Percentiles rank a stretch among this genome's conserved stretches.
phyloP scores from a whole-genome alignment of 2,329 filamentous ascomycete genomes.

The Fusarium staphyleae region DNA sequence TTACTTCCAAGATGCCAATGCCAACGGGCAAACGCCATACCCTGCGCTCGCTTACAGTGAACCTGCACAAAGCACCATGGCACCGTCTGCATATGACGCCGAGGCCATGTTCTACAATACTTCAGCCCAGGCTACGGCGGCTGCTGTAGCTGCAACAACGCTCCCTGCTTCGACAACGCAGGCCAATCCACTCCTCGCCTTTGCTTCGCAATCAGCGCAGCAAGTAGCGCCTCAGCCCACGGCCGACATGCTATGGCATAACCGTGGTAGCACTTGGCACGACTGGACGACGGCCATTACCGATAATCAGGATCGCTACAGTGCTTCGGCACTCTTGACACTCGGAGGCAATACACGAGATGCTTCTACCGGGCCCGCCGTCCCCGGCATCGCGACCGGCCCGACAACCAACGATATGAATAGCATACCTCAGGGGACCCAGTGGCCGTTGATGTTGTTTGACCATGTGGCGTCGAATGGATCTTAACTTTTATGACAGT shows the following conservation, averaged over 20 bases:
- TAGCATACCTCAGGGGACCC: slow-evolving; percentile 40
- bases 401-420: slow-evolving; percentile 39
- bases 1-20: slow-evolving; percentile 41
- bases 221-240: slow-evolving; percentile 40
- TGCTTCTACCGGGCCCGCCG: slow-evolving; percentile 18
- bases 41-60: slow-evolving; percentile 43
- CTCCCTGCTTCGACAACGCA: slow-evolving; percentile 39
- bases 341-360: slow-evolving; percentile 48
- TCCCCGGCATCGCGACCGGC: slow-evolving; percentile 23
- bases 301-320: slow-evolving; percentile 58
- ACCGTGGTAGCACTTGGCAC: slow-evolving; percentile 57
- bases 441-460: slow-evolving; percentile 46
- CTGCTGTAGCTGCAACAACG: slow-evolving; percentile 31
- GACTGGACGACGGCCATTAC: slow-evolving; percentile 62
- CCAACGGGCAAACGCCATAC: slow-evolving; percentile 43
- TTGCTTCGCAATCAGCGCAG: slow-evolving; percentile 50
- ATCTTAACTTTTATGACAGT: slow-evolving; percentile 30
- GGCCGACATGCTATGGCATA: slow-evolving; percentile 46
- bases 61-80: slow-evolving; percentile 35
- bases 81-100: slow-evolving; percentile 37
- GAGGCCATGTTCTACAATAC: slow-evolving; percentile 44
- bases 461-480: slow-evolving; percentile 39
- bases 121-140: slow-evolving; percentile 30
- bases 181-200: slow-evolving; percentile 50
- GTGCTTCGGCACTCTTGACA: slow-evolving; percentile 57